Base-by-base conservation (phyloP, 2,329 filamentous ascomycete genomes). In the Exophiala sp. region DNA sequence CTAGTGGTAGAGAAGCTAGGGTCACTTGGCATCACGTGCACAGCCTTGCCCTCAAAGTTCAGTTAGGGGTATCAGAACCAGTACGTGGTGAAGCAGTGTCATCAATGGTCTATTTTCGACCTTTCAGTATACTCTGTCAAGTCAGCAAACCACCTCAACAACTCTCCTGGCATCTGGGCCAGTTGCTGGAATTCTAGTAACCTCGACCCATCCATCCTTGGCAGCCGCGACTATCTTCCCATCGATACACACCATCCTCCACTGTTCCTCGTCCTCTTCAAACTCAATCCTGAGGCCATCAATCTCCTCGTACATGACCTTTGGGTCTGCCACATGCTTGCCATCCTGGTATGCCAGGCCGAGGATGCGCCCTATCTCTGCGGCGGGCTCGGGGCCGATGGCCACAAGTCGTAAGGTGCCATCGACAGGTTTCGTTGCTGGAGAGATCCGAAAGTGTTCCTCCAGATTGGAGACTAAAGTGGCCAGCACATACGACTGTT, bases 221-320 rank as follows among this genome's bases (percentile, higher is more conserved):
- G 85, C 83, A 1, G 95, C 70, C 51, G 80, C 77, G 2, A 96
- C 80, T 61, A 95, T 94, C 46, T 85, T 88, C 2, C 91, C 91
- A 66, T 97, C 91, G n/a, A 97, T 75, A 65, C 91, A 97, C 11
- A 95, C 78, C 62, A 90, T 81, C 53, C 91, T 76, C 89, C 89
- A 96, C 45, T 81, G 73, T 1, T 72, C 73, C n/a, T 88, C 81
- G 13, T 78, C 72, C 62, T 93, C 86, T 1, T 71, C 56, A 29
- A 88, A 81, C 13, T 78, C 75, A 40, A 96, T 80, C 50, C 70
- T 74, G 14, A 95, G 58, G 44, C 78, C 78, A 1, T 85, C 78
- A 5, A 93, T 75, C 46, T 80, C 76, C 14, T 85, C 79, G 64
- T 96, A 96, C 0, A 75, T 75, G 1, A 96, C 83, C 13, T 65